phyloP scores from a whole-genome alignment of 2,329 filamentous ascomycete genomes.

The Neofusicoccum kwambonambiense region DNA sequence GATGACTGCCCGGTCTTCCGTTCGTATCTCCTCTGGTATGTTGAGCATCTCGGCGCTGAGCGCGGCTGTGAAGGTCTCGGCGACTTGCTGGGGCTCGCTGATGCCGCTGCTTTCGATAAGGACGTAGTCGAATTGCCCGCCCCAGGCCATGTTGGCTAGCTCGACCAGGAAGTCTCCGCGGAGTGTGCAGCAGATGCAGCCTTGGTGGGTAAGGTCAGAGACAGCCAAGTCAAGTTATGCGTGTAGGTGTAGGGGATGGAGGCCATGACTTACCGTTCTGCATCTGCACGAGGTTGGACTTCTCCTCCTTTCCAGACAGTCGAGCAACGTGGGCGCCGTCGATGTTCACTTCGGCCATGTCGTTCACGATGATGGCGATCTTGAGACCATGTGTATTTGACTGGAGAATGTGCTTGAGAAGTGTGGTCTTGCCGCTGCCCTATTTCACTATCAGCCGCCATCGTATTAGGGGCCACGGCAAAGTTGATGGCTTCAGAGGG shows the following conservation, averaged over 20 bases:
- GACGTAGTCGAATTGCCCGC: slow-evolving; percentile 67
- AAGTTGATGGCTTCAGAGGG: too few species aligned
- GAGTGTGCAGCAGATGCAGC: slow-evolving; percentile 75
- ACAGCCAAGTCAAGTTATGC: neutral
- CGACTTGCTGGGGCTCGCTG: slow-evolving; percentile 71
- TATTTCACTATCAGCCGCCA: slow-evolving; percentile 26
- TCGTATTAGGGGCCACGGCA: too few species aligned
- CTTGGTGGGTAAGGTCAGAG: neutral
- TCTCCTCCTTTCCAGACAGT: slow-evolving; percentile 38
- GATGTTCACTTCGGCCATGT: slow-evolving; percentile 63
- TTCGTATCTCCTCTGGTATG: slow-evolving; percentile 43
- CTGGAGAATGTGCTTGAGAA: slow-evolving; percentile 66
- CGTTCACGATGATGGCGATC: slow-evolving; percentile 72
- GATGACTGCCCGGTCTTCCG: slow-evolving; percentile 46
- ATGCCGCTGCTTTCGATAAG: slow-evolving; percentile 71
- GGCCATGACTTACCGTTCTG: slow-evolving; percentile 50
- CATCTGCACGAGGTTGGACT: slow-evolving; percentile 66
- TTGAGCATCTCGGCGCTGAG: slow-evolving; percentile 48
- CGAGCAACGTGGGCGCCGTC: slow-evolving; percentile 62
- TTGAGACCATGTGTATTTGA: slow-evolving; percentile 63
- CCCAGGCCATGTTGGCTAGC: slow-evolving; percentile 61
- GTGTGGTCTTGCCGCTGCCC: slow-evolving; percentile 70
- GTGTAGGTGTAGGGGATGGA: neutral
- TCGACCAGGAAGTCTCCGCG: slow-evolving; percentile 70
- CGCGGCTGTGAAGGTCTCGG: slow-evolving; percentile 66